Evolutionary conservation across 2,329 filamentous ascomycete genomes (phyloP).

Genomic region (Alternaria viburni): DNA sequence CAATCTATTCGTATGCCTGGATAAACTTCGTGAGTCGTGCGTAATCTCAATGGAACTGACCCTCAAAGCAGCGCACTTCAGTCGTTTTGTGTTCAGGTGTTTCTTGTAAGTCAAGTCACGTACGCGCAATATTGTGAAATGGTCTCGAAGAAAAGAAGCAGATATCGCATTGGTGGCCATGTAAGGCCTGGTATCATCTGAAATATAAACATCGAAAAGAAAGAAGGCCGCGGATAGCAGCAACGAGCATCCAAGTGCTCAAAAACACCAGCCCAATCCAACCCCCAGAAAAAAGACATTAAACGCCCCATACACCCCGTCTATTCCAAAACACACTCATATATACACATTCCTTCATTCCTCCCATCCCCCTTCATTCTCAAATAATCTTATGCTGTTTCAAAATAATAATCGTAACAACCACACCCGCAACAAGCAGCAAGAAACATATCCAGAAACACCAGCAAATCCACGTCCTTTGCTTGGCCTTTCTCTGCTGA

Average conservation of each 20-base stretch:
- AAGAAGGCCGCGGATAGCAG: background rate
- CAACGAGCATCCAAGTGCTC: background rate
- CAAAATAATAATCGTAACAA: conserved; percentile 56
- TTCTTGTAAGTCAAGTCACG: background rate
- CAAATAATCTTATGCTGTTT: conserved; percentile 38
- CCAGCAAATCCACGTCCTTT: conserved; percentile 57
- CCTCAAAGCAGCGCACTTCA: too few relatives aligned
- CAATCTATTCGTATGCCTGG: too few relatives aligned
- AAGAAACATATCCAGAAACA: conserved; percentile 55
- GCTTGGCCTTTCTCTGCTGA: conserved; percentile 56
- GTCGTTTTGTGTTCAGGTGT: background rate
- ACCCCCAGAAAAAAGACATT: background rate
- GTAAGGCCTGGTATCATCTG: conserved; percentile 13
- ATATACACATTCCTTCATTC: background rate
- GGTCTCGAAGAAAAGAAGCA: background rate
- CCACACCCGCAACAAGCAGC: conserved; percentile 53
- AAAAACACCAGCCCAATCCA: background rate
- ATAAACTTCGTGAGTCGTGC: background rate
- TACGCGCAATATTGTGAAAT: background rate
- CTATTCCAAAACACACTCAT: background rate
- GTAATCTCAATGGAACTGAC: background rate
- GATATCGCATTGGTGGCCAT: conserved; percentile 1
- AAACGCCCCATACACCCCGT: background rate
- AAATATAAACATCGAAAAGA: background rate
- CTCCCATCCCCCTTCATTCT: background rate